phyloP scores from a whole-genome alignment of 306 rosid species.

The Lathyrus tuberosus region DNA sequence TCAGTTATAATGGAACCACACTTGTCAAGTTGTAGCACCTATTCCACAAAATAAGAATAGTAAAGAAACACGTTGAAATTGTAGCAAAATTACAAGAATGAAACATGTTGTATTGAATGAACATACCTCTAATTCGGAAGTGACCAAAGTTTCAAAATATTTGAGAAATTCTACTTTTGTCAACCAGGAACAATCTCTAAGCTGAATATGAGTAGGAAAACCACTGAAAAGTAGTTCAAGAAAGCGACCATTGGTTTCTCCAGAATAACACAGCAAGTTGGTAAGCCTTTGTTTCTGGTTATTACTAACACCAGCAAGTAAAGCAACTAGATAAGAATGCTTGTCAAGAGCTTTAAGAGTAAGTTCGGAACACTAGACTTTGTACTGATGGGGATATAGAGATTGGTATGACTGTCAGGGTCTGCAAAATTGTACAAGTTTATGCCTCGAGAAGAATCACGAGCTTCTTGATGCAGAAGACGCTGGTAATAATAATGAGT shows the following conservation, averaged over 20 bases:
- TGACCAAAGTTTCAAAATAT: conserved; percentile 54
- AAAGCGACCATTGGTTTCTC: conserved; percentile 52
- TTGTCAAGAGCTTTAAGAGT: conserved; percentile 53
- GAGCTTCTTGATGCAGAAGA: no score
- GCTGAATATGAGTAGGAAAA: conserved; percentile 72
- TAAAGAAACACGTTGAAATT: not conserved
- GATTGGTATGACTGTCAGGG: no score
- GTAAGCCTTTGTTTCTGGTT: conserved; percentile 61
- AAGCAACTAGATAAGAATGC: conserved; percentile 66
- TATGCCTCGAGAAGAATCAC: no score
- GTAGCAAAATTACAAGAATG: not conserved
- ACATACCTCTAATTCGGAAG: conserved; percentile 57
- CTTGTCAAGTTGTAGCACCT: conserved; percentile 84
- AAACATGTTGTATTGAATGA: not conserved
- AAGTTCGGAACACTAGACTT: conserved; percentile 52
- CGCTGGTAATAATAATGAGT: no score
- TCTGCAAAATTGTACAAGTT: no score
- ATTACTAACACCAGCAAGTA: conserved; percentile 69
- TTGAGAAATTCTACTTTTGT: conserved; percentile 62
- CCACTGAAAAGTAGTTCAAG: conserved; percentile 62
- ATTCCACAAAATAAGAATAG: conserved; percentile 41
- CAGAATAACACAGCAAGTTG: conserved; percentile 68
- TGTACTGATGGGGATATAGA: no score
- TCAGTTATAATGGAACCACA: conserved; percentile 82
- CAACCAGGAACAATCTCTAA: conserved; percentile 84